Percentiles rank a stretch among this genome's conserved stretches.
These are phyloP conservation scores for Mycocentrospora acerina DNA, from an alignment of 2,329 filamentous ascomycete genomes.

Conservation along the genomic window DNA sequence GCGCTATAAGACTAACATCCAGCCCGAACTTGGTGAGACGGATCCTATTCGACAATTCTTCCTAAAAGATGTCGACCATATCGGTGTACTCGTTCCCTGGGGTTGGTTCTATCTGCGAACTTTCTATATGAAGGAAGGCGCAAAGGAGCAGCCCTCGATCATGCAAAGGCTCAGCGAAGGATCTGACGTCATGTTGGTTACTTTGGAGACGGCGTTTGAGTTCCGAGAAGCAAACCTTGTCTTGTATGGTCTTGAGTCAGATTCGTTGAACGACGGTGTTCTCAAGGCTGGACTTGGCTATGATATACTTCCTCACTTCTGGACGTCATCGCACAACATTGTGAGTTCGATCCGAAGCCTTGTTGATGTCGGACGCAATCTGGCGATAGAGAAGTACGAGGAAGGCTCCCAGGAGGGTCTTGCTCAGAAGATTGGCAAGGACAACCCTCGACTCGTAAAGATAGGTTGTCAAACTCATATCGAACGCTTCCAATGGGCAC, in stretches of 20 bases:
- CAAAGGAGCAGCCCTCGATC: constrained; percentile 55
- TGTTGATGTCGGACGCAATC: constrained; percentile 44
- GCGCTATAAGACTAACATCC: constrained; percentile 69
- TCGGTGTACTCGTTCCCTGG: constrained; percentile 78
- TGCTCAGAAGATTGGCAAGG: constrained; percentile 49
- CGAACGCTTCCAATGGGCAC: constrained; percentile 62
- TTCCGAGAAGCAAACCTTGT: constrained; percentile 72
- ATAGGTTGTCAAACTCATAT: constrained; percentile 59
- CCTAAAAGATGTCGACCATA: constrained; percentile 61
- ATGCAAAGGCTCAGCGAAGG: constrained; percentile 62
- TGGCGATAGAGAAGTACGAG: constrained; percentile 45
- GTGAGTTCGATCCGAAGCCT: constrained; percentile 44
- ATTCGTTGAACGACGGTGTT: constrained; percentile 56
- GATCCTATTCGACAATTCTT: constrained; percentile 88
- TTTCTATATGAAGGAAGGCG: constrained; percentile 68
- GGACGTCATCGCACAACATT: constrained; percentile 69
- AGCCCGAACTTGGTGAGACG: constrained; percentile 66
- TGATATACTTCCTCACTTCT: constrained; percentile 72
- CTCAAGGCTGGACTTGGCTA: constrained; percentile 56
- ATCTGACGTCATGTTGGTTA: constrained; percentile 69
- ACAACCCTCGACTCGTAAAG: constrained; percentile 55
- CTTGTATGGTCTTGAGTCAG: constrained; percentile 71
- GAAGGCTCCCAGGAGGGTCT: constrained; percentile 33
- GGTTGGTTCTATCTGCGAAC: constrained; percentile 67
- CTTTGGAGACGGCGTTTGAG: constrained; percentile 63